Evolutionary conservation across 2,329 filamentous ascomycete species (phyloP).

Genomic region (Aspergillus intermedius): DNA sequence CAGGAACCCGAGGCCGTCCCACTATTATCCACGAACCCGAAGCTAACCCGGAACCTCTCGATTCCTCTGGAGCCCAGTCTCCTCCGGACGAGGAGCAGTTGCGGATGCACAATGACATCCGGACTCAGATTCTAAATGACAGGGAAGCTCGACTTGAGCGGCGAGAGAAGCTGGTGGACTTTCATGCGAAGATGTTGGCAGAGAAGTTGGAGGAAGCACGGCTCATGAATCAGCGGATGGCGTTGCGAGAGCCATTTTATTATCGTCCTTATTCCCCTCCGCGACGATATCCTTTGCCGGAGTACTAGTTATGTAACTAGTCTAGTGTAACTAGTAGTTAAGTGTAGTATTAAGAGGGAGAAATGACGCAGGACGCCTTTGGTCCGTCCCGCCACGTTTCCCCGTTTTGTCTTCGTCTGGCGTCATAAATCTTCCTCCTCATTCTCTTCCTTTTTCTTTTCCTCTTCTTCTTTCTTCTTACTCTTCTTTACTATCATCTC

Average conservation of each 20-base stretch:
- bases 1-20: constrained; percentile 9
- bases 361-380: neutral
- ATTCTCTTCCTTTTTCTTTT: constrained; percentile 5
- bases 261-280: constrained; percentile 6
- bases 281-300: constrained; percentile 9
- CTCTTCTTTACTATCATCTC: constrained; percentile 3
- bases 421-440: constrained; percentile 9
- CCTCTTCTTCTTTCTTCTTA: constrained; percentile 4
- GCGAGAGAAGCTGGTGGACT: constrained; percentile 17
- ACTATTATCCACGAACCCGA: constrained; percentile 13
- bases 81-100: constrained; percentile 3
- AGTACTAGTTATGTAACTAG: neutral
- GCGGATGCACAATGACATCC: constrained; percentile 18
- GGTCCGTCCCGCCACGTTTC: constrained; percentile 1
- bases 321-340: too few species aligned
- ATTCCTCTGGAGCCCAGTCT: constrained; percentile 6
- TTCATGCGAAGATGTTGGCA: constrained; percentile 15
- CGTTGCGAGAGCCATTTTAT: constrained; percentile 11
- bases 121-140: constrained; percentile 22
- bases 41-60: neutral
- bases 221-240: constrained; percentile 9
- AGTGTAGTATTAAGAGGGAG: neutral
- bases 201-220: constrained; percentile 9
- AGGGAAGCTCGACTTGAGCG: constrained; percentile 20
- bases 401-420: constrained; percentile 3